Evolutionary conservation across 2,329 filamentous ascomycete species (phyloP), one percentile per base, ranked within the genome.

Genomic region (Macrophomina pseudophaseolina): DNA sequence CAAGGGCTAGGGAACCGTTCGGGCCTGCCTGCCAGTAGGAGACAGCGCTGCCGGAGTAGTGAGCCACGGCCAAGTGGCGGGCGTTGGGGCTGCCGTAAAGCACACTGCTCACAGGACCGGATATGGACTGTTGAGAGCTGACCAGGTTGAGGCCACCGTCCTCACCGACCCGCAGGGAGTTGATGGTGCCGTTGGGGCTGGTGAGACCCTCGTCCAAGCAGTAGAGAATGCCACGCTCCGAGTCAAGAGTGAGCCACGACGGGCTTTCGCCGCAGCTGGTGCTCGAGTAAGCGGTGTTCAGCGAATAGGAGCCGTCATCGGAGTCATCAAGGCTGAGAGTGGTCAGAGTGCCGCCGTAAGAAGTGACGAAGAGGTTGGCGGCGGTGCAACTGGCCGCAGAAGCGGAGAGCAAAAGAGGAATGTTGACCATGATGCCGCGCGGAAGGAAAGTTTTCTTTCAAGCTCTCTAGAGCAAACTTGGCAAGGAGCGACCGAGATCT

Each of bases 241-340:
- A 75, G 72, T 88, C 84, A 23, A 88, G 80, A 23, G 85, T 85
- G 66, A 90, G 78, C 87, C 88, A 91, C 11, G 86, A 85, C 5
- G 88, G 85, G 68, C 83, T 84, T 1, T 79, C 75, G 9, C 81
- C 84, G 75, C 65, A 66, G 16, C 16, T 35, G 16, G 44, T 49
- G 58, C 58, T 62, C 44, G 58, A 62, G 4, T 62, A 33, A 48
- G 81, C 71, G 2, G 74, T 73, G 66, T 84, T 72, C 1, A 78
- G 80, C 8, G 78, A 76, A 54, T 85, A 70, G n/a, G 75, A 76
- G 56, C 83, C 83, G 60, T 71, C 74, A 71, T 82, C 42, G 48
- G 60, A 33, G 35, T 18, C 35, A 1, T 53, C 74, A 46, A 81
- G 71, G 1, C 74, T 73, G 67, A 84, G 72, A 1, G 78, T 80